These are phyloP conservation scores for Vicia villosa DNA, from an alignment of 306 rosid species.

Conservation along the genomic window DNA sequence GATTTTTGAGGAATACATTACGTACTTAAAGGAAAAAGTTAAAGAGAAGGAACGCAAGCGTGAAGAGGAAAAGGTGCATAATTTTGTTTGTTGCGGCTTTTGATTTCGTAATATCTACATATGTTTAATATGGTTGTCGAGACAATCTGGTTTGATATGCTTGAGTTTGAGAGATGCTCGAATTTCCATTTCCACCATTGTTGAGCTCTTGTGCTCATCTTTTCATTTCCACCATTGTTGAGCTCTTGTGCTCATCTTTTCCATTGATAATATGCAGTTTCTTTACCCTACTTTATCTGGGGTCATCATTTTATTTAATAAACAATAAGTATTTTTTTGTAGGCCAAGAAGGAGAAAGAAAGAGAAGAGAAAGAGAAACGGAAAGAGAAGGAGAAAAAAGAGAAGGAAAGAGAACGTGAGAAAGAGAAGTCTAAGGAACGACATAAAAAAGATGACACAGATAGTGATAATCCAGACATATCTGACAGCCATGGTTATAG, in stretches of 20 bases:
- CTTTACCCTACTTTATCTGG: not conserved
- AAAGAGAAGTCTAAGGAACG: constrained; percentile 84
- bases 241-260: too few relatives aligned
- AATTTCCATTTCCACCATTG: too few relatives aligned
- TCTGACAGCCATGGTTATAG: constrained; percentile 64
- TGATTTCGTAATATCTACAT: constrained; percentile 21
- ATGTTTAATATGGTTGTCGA: constrained; percentile 30
- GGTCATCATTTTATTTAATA: constrained; percentile 23
- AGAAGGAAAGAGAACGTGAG: constrained; percentile 88
- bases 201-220: too few relatives aligned
- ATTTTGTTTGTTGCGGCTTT: constrained; percentile 13
- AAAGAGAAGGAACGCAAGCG: constrained; percentile 97
- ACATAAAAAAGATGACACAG: constrained; percentile 87
- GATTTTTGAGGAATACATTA: constrained; percentile 73
- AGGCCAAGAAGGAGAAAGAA: constrained; percentile 88
- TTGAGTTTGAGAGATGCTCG: too few relatives aligned
- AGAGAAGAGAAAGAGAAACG: constrained; percentile 82
- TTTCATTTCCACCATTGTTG: too few relatives aligned
- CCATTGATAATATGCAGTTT: too few relatives aligned
- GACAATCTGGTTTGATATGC: not conserved
- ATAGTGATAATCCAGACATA: constrained; percentile 70
- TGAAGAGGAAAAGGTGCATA: constrained; percentile 86
- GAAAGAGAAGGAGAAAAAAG: constrained; percentile 65
- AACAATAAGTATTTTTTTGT: constrained; percentile 31
- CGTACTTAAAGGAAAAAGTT: constrained; percentile 75